These are phyloP conservation scores for Leucocoprinus leucothites DNA, from an alignment of 768 basidiomycete genomes.

Conservation along the genomic window DNA sequence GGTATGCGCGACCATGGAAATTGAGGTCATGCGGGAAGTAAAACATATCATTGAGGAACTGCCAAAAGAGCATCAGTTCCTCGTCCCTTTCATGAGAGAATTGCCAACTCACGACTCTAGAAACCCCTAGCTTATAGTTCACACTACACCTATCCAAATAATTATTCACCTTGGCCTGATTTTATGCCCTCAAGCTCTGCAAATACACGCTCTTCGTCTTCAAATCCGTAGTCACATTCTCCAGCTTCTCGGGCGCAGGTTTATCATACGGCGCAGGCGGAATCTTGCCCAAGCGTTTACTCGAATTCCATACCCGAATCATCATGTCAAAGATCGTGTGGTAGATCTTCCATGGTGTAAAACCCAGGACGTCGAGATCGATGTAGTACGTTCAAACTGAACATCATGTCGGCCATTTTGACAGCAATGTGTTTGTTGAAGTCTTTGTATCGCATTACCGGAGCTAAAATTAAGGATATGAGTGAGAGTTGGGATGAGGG, in stretches of 20 bases:
- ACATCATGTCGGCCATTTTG: too few species aligned
- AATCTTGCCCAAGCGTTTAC: conserved; percentile 77
- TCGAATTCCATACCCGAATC: conserved; percentile 82
- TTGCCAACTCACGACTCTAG: conserved; percentile 77
- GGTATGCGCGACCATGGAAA: conserved; percentile 96
- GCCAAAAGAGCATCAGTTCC: conserved; percentile 2
- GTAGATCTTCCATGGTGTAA: conserved; percentile 91
- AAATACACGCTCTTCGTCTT: conserved; percentile 53
- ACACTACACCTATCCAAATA: too few species aligned
- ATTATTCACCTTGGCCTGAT: conserved; percentile 69
- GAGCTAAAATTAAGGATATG: too few species aligned
- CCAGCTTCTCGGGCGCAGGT: conserved; percentile 59
- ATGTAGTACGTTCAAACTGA: too few species aligned
- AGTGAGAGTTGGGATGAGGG: too few species aligned
- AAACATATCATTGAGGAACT: conserved; percentile 87
- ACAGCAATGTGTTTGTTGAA: too few species aligned
- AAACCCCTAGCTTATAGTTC: conserved; percentile 96
- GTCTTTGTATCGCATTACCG: too few species aligned
- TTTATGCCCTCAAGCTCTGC: conserved; percentile 50
- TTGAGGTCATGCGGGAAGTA: conserved; percentile 96
- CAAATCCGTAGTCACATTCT: conserved; percentile 40
- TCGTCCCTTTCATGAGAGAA: background rate
- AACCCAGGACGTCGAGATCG: conserved; percentile 86
- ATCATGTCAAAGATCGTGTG: conserved; percentile 72
- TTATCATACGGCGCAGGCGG: conserved; percentile 69